Evolutionary conservation across 306 rosid species (phyloP), one percentile per base, ranked within the genome.

Genomic region (Alnus rubra): DNA sequence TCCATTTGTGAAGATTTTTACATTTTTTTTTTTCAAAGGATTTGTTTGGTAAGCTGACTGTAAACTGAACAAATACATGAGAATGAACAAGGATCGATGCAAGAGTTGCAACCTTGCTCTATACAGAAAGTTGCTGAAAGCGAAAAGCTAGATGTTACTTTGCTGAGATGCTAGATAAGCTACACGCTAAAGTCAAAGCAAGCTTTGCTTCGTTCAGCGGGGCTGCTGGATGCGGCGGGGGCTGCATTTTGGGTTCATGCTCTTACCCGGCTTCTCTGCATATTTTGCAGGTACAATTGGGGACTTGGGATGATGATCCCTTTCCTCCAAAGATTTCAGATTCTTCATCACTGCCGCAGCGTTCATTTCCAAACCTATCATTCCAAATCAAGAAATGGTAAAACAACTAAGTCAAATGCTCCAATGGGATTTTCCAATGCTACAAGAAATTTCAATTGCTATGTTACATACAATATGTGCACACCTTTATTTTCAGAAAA

Each of bases 41-140:
- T 28, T 49, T 73, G 83, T 76, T 49, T 68, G 75, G 82, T 71
- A 72, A 71, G 72, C 16, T 67, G 37, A 77, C 60, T 68, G 67
- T 73, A 71, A 67, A 80, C 73, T 30, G 69, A 65, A 76, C 60
- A 39, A 59, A 76, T 63, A 51, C 47, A 71, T 63, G 11, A n/a
- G 69, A 63, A 78, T 63, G 86, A 81, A 75, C 86, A 71, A 78
- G 84, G 88, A 71, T 64, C 74, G 75, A 64, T 54, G 74, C 78
- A 75, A 71, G 83, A 65, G 35, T 80, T 75, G 77, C 85, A 85
- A 71, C 88, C 83, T 88, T 75, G 87, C 87, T 69, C 91, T 79
- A 81, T 87, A 85, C 90, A 88, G 76, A 82, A 84, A 84, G 81
- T 84, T 89, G 87, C 83, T 78, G 87, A 76, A 84, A 71, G 81